Base-by-base conservation (phyloP, 2,329 filamentous ascomycete genomes). In the Rutstroemia sp. region DNA sequence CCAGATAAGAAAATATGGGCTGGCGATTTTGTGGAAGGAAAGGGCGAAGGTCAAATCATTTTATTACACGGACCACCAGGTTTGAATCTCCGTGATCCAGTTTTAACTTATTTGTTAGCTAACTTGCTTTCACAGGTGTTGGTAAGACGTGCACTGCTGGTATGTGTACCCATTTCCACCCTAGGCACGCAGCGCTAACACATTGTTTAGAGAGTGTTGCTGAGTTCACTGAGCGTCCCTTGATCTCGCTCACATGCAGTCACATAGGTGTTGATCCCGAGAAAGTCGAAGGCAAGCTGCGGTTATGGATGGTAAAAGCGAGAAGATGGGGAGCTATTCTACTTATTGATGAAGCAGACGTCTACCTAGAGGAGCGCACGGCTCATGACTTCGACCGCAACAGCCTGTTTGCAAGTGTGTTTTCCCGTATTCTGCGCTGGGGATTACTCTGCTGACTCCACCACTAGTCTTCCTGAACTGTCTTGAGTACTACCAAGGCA, bases 301-400 rank as follows among this genome's bases (percentile, higher is more conserved):
- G 90, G 67, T 88, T 88, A 70, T 90, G 94, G 52, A 78, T 95
- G 58, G 88, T 92, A 63, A 88, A 95, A 45, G 89, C 88, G 40
- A 88, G 92, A 65, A 82, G 83, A 0, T 95, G 90, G 90, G 88
- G 88, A 19, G 89, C 89, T 0, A 87, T 95, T 9, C 75, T 95
- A 0, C 79, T 95, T 2, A 80, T 95, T 1, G 90, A 95, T 64
- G 90, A 95, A 72, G 89, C 87, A 1, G 88, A 92, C 63, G 86
- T 91, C 5, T 91, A 91, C 72, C 75, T 95, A 9, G 88, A 94
- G 74, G 87, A 89, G 70, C 83, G 89, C 2, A 87, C 89, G 51
- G 84, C 89, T 65, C 84, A 89, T 62, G 89, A 95, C 64, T 85
- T 94, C 51, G 85, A 91, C 67, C 85, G 89, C 58, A 95, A 95